These are phyloP conservation scores for Trichoderma aggressivum DNA, from an alignment of 2,329 filamentous ascomycete genomes.

Conservation along the genomic window DNA sequence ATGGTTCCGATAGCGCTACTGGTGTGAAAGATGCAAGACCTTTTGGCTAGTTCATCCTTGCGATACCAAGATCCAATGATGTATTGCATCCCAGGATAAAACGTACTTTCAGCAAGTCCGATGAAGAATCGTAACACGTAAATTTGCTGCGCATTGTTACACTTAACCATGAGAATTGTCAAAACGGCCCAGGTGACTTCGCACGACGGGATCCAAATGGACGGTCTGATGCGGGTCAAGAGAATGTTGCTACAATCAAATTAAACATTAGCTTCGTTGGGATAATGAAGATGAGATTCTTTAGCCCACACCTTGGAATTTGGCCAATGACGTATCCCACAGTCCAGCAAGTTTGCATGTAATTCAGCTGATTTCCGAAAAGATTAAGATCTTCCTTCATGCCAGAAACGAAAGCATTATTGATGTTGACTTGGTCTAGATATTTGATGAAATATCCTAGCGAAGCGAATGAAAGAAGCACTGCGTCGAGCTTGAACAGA, in stretches of 20 bases:
- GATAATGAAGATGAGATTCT: neutral
- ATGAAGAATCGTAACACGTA: conserved; percentile 44
- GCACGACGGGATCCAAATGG: conserved; percentile 40
- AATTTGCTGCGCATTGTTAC: conserved; percentile 34
- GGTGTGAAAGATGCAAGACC: conserved; percentile 42
- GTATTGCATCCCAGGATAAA: conserved; percentile 39
- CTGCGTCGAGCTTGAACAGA: conserved; percentile 42
- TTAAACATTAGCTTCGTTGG: neutral
- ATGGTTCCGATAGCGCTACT: conserved; percentile 28
- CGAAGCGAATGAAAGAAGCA: conserved; percentile 37
- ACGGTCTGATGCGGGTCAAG: conserved; percentile 37
- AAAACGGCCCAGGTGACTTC: conserved; percentile 33
- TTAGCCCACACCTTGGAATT: conserved; percentile 29
- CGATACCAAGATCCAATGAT: conserved; percentile 45
- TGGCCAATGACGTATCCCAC: conserved; percentile 55
- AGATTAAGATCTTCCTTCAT: conserved; percentile 52
- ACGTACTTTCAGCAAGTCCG: conserved; percentile 38
- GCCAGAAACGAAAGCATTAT: conserved; percentile 41
- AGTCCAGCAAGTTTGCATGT: conserved; percentile 52
- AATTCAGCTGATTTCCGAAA: conserved; percentile 46
- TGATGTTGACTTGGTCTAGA: conserved; percentile 34
- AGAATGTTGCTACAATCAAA: conserved; percentile 30
- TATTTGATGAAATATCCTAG: conserved; percentile 40
- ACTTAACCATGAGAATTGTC: conserved; percentile 36
- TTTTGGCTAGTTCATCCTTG: conserved; percentile 41